Evolutionary conservation across 805 yeast genomes (phyloP).

Genomic region (Wickerhamomyces xylosicus): DNA sequence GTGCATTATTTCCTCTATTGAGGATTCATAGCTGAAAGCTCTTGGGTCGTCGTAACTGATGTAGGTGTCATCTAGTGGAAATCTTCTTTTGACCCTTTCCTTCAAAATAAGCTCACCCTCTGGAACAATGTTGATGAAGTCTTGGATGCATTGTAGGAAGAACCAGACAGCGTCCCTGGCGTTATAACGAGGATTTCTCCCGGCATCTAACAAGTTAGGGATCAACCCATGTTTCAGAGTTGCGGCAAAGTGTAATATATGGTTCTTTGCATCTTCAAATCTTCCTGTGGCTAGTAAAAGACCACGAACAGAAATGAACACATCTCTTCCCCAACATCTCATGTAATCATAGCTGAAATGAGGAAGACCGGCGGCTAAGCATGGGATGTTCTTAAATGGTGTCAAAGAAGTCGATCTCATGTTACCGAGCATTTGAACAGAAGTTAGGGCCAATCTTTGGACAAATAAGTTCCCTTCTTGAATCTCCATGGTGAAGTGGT

Average conservation of each 20-base stretch:
- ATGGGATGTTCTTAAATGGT: constrained; percentile 53
- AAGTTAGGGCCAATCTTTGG: constrained; percentile 68
- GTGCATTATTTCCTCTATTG: constrained; percentile 67
- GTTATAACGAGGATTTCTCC: constrained; percentile 87
- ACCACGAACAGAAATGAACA: constrained; percentile 81
- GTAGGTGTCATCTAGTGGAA: constrained; percentile 81
- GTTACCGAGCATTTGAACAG: constrained; percentile 77
- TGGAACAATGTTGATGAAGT: constrained; percentile 60
- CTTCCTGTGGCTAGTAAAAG: constrained; percentile 70
- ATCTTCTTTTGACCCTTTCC: constrained; percentile 69
- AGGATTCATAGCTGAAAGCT: constrained; percentile 65
- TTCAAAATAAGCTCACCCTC: constrained; percentile 56
- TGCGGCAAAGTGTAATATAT: constrained; percentile 78
- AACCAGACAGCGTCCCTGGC: constrained; percentile 98
- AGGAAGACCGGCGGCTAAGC: constrained; percentile 94
- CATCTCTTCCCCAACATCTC: constrained; percentile 99
- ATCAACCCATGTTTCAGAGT: constrained; percentile 92
- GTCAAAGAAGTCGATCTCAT: constrained; percentile 66
- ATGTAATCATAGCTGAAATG: constrained; percentile 85
- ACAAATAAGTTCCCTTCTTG: constrained; percentile 61
- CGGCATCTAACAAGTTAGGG: constrained; percentile 88
- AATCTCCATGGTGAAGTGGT: constrained; percentile 41
- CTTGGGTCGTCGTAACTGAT: constrained; percentile 55
- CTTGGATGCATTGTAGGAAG: constrained; percentile 81
- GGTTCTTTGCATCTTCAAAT: constrained; percentile 66